Percentiles rank a stretch among this genome's conserved stretches.
Evolutionary conservation across 2,329 filamentous ascomycete species (phyloP).

Genomic region (Grosmannia serpens): DNA sequence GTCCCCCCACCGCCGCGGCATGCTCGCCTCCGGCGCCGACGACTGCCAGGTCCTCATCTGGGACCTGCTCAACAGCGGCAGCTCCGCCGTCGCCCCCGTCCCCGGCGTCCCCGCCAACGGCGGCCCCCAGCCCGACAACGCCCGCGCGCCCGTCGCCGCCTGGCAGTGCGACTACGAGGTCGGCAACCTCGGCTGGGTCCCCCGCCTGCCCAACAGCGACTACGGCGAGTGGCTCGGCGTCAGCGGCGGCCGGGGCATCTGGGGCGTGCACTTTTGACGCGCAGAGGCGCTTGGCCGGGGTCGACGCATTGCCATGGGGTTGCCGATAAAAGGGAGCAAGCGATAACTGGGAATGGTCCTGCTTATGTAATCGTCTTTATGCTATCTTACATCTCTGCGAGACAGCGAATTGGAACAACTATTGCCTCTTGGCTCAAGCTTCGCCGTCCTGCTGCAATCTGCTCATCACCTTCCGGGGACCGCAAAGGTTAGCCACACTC

Average conservation of each 20-base stretch:
- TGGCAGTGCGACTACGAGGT: constrained; percentile 86
- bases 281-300: no score
- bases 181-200: constrained; percentile 75
- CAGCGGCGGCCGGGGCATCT: constrained; percentile 67
- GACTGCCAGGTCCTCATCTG: constrained; percentile 87
- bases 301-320: no score
- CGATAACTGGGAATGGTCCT: no score
- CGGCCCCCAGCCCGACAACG: constrained; percentile 35
- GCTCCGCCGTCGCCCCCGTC: constrained; percentile 15
- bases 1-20: constrained; percentile 72
- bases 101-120: neutral
- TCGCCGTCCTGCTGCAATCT: no score
- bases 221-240: constrained; percentile 77
- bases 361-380: no score
- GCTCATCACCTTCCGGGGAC: no score
- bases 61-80: constrained; percentile 68
- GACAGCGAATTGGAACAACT: no score
- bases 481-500: no score
- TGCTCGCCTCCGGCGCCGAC: constrained; percentile 82
- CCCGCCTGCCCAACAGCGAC: constrained; percentile 55
- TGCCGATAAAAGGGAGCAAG: no score
- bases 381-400: no score
- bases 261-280: constrained; percentile 47
- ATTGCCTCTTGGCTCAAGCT: no score
- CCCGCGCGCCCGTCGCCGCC: constrained; percentile 57